Evolutionary conservation across 495 filamentous ascomycete species (phyloP).

Genomic region (Halenospora varia): DNA sequence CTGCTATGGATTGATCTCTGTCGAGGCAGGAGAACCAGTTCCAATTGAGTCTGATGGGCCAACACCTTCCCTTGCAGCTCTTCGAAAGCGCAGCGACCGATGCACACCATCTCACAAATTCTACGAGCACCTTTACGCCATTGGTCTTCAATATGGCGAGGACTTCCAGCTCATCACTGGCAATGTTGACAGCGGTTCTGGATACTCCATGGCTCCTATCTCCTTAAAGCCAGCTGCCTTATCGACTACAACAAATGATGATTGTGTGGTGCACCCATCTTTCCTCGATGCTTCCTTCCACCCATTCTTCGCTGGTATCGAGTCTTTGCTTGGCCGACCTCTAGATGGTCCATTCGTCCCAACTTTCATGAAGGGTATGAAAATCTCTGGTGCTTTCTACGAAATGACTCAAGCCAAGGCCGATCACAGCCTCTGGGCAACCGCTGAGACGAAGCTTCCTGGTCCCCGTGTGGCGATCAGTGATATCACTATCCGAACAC

Average conservation of each 20-base stretch:
- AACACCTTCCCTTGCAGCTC: neutral
- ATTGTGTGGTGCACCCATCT: neutral
- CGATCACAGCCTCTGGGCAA: slow-evolving; percentile 16
- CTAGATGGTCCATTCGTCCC: slow-evolving; percentile 25
- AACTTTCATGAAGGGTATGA: slow-evolving; percentile 24
- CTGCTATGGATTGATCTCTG: slow-evolving; percentile 15
- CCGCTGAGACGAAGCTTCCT: slow-evolving; percentile 20
- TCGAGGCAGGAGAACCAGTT: neutral
- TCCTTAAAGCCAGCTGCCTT: neutral
- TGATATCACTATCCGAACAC: slow-evolving; percentile 13
- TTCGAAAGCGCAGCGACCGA: neutral
- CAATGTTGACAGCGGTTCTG: neutral
- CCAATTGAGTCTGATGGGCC: neutral
- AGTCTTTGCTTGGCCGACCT: slow-evolving; percentile 5
- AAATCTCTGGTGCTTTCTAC: slow-evolving; percentile 19
- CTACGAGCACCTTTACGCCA: neutral
- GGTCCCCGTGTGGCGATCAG: slow-evolving; percentile 21
- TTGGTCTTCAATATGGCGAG: neutral
- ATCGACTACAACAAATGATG: neutral
- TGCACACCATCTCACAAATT: neutral
- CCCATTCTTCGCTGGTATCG: neutral
- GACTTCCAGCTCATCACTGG: neutral
- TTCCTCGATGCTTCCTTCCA: neutral
- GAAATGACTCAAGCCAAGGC: slow-evolving; percentile 6
- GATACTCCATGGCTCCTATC: neutral